Conservation (phyloP, 257 asterid species). For the Plantago ovata region DNA sequence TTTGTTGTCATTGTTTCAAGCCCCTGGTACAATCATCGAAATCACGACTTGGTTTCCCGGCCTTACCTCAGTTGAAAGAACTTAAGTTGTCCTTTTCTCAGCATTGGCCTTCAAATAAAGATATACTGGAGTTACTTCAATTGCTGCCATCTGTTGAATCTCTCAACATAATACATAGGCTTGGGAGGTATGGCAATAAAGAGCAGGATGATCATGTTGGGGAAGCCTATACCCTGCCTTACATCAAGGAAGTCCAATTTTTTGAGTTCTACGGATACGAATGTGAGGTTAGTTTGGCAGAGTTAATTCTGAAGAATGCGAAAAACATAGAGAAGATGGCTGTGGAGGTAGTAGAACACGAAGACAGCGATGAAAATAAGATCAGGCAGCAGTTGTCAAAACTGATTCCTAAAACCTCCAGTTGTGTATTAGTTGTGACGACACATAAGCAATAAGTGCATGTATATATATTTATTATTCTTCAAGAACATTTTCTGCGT, state of each 20-base stretch:
- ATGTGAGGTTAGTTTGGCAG: not conserved
- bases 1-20: not conserved
- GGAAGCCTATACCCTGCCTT: not conserved
- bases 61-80: not conserved
- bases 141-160: not conserved
- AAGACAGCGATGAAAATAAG: not conserved
- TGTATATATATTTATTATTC: too few relatives aligned
- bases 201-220: not conserved
- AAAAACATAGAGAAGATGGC: not conserved
- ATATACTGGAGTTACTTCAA: not conserved
- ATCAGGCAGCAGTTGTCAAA: not conserved
- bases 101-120: not conserved
- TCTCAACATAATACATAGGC: not conserved
- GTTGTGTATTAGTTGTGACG: conserved; percentile 1
- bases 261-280: not conserved
- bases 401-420: not conserved
- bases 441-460: too few relatives aligned
- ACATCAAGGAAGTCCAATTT: not conserved
- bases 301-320: not conserved
- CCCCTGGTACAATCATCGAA: not conserved
- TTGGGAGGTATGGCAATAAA: not conserved
- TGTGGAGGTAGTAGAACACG: not conserved
- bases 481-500: too few relatives aligned
- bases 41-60: not conserved
- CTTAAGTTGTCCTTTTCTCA: not conserved